A percentile compares a stretch with the other conserved stretches of the same genome.
Conservation (phyloP, 148 eudicot species). For the Cornus kousa region DNA sequence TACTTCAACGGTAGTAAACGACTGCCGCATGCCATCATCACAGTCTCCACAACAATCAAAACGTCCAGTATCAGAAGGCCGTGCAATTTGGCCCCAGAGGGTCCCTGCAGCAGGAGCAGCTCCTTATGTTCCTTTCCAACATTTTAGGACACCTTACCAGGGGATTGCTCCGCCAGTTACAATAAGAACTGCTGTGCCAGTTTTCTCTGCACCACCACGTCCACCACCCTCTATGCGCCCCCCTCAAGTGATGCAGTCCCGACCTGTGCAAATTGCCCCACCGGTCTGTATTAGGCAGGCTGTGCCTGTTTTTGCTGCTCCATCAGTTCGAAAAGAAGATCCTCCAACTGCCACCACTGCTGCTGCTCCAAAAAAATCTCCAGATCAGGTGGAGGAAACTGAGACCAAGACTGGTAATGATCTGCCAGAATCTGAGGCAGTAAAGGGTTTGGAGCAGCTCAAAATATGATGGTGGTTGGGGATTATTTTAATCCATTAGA, state of each 20-base stretch:
- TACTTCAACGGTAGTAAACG: conserved; percentile 26
- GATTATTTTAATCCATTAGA: conserved; percentile 29
- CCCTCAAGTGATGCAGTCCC: conserved; percentile 30
- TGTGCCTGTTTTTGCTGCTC: conserved; percentile 43
- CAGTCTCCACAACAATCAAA: conserved; percentile 17
- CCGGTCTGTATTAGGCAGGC: conserved; percentile 59
- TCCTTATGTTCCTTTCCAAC: conserved; percentile 63
- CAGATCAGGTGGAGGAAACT: conserved; percentile 15
- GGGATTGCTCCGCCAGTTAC: conserved; percentile 73
- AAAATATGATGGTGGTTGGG: conserved; percentile 41
- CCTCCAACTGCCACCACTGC: conserved; percentile 12
- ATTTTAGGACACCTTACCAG: conserved; percentile 43
- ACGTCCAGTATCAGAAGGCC: conserved; percentile 25
- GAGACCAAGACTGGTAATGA: conserved; percentile 15
- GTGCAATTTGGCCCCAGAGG: conserved; percentile 26
- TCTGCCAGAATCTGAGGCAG: conserved; percentile 32
- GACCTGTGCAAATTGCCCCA: conserved; percentile 39
- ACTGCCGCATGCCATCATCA: conserved; percentile 26
- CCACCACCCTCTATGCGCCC: conserved; percentile 29
- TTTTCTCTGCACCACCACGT: conserved; percentile 62
- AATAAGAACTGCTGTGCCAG: conserved; percentile 58
- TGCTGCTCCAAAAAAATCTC: conserved; percentile 3
- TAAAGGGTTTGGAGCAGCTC: conserved; percentile 54
- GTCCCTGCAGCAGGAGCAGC: conserved; percentile 51
- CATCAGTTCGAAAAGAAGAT: conserved; percentile 33